Evolutionary conservation across 2,329 filamentous ascomycete species (phyloP), one percentile per base, ranked within the genome.

Genomic region (Sporothrix inflata): DNA sequence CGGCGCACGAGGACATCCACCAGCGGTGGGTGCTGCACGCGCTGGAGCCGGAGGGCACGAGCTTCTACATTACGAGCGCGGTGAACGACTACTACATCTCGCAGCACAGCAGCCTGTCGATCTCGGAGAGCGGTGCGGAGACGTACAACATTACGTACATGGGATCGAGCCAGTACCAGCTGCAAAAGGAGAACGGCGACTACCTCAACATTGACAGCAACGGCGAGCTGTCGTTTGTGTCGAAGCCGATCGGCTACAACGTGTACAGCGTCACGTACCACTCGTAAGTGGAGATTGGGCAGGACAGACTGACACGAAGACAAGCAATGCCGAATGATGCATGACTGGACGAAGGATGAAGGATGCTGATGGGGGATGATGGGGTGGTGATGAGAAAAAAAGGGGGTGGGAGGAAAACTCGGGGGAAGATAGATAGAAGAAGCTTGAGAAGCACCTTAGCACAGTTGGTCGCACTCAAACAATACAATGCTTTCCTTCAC

Each of bases 21-120:
- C 86, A 88, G 75, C 82, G 86, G 45, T 88, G 85, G 84, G 79
- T 87, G 0, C 78, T 86, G 1, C 84, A 87, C 74, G 81, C 83
- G 4, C 72, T 77, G 1, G 65, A 74, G 45, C 49, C 70, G 1
- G 77, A 79, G n/a, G 77, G 78, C 21, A 74, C 71, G 11, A 72
- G 75, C 1, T 81, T 81, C 55, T 71, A 76, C 7, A 72, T 81
- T 11, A 74, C 74, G 30, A 79, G 77, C 60, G 77, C 76, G 55
- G 61, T 72, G 9, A 74, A 78, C 60, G 70, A 72, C 27, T 69
- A 72, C 16, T 80, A 74, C 70, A 66, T 77, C 53, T 75, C 76
- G n/a, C 74, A 75, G 71, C 73, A 76, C 67, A 61, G 38, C 3
- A 73, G 73, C 47, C 73, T 78, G 55, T 74, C 74, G 4, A 72